Conservation (phyloP, 768 basidiomycete species). For the Tylopilus balloui region DNA sequence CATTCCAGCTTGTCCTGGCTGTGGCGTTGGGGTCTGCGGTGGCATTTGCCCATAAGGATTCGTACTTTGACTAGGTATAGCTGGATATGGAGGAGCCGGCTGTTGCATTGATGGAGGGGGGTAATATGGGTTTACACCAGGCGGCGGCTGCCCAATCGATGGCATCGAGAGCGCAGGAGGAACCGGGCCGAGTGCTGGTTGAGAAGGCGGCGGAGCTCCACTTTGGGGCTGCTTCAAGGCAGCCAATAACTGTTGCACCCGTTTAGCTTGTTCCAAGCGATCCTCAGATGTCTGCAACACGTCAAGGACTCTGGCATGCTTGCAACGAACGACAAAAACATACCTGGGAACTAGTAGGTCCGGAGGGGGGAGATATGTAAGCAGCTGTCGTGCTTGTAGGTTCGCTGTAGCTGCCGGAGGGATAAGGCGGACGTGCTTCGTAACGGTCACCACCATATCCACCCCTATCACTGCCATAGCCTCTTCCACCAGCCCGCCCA, state of each 20-base stretch:
- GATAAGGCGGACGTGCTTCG: constrained; percentile 38
- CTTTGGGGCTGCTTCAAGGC: constrained; percentile 70
- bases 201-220: constrained; percentile 22
- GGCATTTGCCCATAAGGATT: constrained; percentile 31
- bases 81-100: constrained; percentile 19
- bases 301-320: background rate
- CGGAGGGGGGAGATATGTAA: constrained; percentile 26
- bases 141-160: constrained; percentile 26
- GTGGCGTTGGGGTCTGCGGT: constrained; percentile 27
- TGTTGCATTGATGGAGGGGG: constrained; percentile 35
- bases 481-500: constrained; percentile 36
- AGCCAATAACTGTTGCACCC: constrained; percentile 79
- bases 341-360: constrained; percentile 27
- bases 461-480: constrained; percentile 36
- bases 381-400: constrained; percentile 19
- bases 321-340: constrained; percentile 10
- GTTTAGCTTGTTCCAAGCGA: constrained; percentile 82
- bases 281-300: constrained; percentile 46
- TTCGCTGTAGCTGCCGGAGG: constrained; percentile 23
- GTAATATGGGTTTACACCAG: constrained; percentile 40
- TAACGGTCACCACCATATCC: constrained; percentile 44
- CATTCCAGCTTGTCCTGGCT: constrained; percentile 33
- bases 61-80: constrained; percentile 16
- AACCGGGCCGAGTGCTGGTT: constrained; percentile 33
- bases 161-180: constrained; percentile 37